Conservation (phyloP, 1,139 yeast genomes). For the Maudiozyma humilis region DNA sequence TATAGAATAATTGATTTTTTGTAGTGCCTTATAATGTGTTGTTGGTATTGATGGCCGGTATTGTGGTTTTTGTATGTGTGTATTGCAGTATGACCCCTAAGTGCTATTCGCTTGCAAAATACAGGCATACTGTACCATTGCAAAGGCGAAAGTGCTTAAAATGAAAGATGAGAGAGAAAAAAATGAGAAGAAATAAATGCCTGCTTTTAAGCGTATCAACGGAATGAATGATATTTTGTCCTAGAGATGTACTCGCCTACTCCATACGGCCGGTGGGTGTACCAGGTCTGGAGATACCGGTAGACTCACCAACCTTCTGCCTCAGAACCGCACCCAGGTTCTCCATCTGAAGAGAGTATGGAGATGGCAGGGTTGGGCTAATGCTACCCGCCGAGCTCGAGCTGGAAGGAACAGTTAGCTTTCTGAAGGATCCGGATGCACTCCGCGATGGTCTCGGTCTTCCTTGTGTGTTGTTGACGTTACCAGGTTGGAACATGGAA, state of each 20-base stretch:
- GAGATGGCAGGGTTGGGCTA: constrained; percentile 2
- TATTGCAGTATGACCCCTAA: too few species aligned
- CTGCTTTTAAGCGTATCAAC: too few species aligned
- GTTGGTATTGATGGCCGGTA: too few species aligned
- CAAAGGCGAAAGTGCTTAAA: too few species aligned
- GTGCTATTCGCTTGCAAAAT: too few species aligned
- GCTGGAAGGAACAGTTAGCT: not conserved
- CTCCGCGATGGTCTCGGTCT: constrained; percentile 6
- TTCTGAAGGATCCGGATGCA: not conserved
- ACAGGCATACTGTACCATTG: too few species aligned
- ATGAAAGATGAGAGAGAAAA: not conserved
- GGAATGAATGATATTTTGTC: too few species aligned
- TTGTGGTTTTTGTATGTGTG: too few species aligned
- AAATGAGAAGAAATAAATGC: not conserved
- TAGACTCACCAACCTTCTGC: constrained; percentile 10
- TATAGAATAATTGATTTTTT: too few species aligned
- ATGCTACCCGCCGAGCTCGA: not conserved
- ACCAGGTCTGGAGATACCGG: not conserved
- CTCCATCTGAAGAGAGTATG: constrained; percentile 15
- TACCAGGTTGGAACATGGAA: constrained; percentile 1
- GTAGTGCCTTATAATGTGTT: too few species aligned
- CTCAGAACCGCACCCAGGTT: constrained; percentile 22
- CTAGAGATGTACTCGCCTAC: too few species aligned
- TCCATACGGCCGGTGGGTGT: too few species aligned
- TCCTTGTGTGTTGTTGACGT: constrained; percentile 7